phyloP scores from a whole-genome alignment of 2,329 filamentous ascomycete species.

The Albifimbria verrucaria region DNA sequence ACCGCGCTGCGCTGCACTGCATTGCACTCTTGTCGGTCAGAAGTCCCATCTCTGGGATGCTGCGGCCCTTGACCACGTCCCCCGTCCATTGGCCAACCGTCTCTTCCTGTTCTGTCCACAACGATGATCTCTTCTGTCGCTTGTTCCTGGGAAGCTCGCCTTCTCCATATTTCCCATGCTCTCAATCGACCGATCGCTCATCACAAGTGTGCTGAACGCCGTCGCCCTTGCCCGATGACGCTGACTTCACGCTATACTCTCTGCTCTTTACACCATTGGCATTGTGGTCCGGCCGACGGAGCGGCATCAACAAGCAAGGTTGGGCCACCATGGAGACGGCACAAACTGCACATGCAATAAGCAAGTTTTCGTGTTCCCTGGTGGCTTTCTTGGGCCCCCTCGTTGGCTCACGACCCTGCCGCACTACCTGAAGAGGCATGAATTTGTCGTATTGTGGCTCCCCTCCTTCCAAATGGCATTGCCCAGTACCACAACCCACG shows the following conservation, averaged over 20 bases:
- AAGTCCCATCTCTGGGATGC: neutral
- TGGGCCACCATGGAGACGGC: neutral
- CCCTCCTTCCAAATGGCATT: neutral
- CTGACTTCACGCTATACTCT: neutral
- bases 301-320: neutral
- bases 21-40: too few species aligned
- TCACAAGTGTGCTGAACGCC: neutral
- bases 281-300: neutral
- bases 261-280: too few species aligned
- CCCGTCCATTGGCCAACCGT: neutral
- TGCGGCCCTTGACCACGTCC: neutral
- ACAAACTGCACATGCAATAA: neutral
- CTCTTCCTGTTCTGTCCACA: neutral
- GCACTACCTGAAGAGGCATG: neutral
- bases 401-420: neutral
- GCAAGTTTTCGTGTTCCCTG: neutral
- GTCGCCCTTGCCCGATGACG: neutral
- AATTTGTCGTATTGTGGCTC: neutral
- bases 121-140: neutral
- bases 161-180: neutral
- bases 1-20: too few species aligned
- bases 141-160: neutral
- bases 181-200: neutral
- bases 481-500: neutral
- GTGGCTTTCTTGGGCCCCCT: neutral